Evolutionary conservation across 2,329 filamentous ascomycete genomes (phyloP).

Genomic region (Phialophora macrospora): DNA sequence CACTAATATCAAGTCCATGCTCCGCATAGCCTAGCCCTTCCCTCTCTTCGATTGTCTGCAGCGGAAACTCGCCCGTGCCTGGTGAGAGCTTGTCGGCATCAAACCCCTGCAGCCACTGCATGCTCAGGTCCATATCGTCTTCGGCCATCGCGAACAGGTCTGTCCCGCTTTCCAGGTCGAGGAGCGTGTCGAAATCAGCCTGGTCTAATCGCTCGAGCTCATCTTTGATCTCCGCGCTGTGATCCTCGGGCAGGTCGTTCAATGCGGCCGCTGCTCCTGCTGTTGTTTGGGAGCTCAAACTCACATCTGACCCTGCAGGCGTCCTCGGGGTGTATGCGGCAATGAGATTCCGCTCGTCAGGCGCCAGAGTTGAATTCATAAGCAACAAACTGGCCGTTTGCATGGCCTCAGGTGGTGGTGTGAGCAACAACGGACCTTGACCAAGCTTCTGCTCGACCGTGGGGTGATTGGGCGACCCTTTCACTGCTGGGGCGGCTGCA

Average conservation of each 20-base stretch:
- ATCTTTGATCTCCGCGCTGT: background rate
- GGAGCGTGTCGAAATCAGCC: conserved; percentile 53
- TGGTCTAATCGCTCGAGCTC: conserved; percentile 41
- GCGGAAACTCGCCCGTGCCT: conserved; percentile 15
- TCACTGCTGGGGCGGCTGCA: background rate
- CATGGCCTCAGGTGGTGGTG: conserved; percentile 38
- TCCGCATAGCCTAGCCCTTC: conserved; percentile 27
- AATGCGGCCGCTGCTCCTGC: conserved; percentile 28
- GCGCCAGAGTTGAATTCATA: conserved; percentile 32
- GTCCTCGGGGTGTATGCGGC: conserved; percentile 32
- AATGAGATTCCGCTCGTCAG: conserved; percentile 32
- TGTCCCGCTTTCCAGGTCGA: conserved; percentile 51
- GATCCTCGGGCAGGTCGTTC: conserved; percentile 21
- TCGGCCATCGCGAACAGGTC: conserved; percentile 27
- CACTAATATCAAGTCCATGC: conserved; percentile 21
- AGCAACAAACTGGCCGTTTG: conserved; percentile 31
- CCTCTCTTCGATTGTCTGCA: conserved; percentile 17
- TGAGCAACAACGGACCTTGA: conserved; percentile 29
- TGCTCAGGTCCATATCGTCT: conserved; percentile 33
- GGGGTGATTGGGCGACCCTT: conserved; percentile 2
- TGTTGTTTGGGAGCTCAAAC: conserved; percentile 26
- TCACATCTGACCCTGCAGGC: conserved; percentile 28
- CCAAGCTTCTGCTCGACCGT: conserved; percentile 15
- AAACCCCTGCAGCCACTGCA: conserved; percentile 37
- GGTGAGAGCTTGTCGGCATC: conserved; percentile 26